Percentiles rank a stretch among this genome's conserved stretches.
Evolutionary conservation across 2,329 filamentous ascomycete genomes (phyloP).

Genomic region (Diaporthe aspalathi): DNA sequence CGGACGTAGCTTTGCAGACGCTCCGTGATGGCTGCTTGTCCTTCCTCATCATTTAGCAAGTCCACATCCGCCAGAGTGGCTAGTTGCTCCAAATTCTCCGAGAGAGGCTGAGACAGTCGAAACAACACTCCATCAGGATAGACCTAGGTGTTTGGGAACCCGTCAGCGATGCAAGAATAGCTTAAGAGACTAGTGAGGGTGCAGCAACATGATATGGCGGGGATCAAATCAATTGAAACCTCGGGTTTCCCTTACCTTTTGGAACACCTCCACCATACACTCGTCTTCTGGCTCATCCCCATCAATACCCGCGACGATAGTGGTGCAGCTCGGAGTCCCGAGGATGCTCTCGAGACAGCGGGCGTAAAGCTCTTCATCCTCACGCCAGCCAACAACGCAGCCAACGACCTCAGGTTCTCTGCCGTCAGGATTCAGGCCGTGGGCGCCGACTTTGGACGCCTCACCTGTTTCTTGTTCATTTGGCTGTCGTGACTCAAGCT

Average conservation of each 20-base stretch:
- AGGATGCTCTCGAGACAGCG: constrained; percentile 9
- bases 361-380: constrained; percentile 13
- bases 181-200: neutral
- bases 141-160: neutral
- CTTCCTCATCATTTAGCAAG: neutral
- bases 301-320: constrained; percentile 28
- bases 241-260: neutral
- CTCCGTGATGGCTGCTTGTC: neutral
- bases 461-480: neutral
- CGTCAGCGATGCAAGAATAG: neutral
- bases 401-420: neutral
- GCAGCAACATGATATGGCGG: no score
- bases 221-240: no score
- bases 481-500: neutral
- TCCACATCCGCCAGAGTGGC: neutral
- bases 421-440: no score
- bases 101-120: constrained; percentile 15
- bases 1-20: neutral
- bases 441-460: neutral
- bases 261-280: constrained; percentile 4
- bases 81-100: neutral
- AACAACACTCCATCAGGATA: constrained; percentile 1
- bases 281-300: constrained; percentile 20
- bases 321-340: neutral
- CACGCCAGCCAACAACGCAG: constrained; percentile 21